Percentiles rank a stretch among this genome's conserved stretches.
Conservation (phyloP, 495 filamentous ascomycete species). For the Saxispiralis lemnorum region DNA sequence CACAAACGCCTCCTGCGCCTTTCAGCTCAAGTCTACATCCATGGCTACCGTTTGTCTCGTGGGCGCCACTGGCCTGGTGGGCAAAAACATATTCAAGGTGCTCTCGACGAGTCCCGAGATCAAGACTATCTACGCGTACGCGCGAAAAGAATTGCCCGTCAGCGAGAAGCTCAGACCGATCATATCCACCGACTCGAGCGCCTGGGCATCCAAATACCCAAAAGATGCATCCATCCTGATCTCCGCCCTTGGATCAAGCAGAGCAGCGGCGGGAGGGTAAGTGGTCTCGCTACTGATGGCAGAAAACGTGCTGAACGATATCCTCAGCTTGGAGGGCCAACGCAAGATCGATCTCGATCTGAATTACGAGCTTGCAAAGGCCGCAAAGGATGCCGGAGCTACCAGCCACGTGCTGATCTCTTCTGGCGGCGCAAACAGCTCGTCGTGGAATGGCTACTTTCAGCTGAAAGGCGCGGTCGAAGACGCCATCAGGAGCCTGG, state of each 20-base stretch:
- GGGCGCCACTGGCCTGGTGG: conserved; percentile 25
- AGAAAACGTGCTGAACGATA: too few relatives aligned
- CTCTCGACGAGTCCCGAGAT: conserved; percentile 12
- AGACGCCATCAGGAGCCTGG: conserved; percentile 49
- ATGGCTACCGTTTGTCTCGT: conserved; percentile 21
- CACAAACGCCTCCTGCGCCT: too few relatives aligned
- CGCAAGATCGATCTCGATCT: conserved; percentile 35
- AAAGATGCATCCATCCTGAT: conserved; percentile 25
- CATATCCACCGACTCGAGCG: conserved; percentile 15
- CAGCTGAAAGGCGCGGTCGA: conserved; percentile 53
- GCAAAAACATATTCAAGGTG: conserved; percentile 22
- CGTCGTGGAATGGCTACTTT: conserved; percentile 32
- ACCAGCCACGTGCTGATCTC: conserved; percentile 34
- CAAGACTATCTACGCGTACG: conserved; percentile 20
- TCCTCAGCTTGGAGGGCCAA: conserved; percentile 24
- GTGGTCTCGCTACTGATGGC: neutral
- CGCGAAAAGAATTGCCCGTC: conserved; percentile 20
- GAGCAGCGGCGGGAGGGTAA: conserved; percentile 27
- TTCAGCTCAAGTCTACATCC: too few relatives aligned
- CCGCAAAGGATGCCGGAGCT: conserved; percentile 34
- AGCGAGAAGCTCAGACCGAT: conserved; percentile 19
- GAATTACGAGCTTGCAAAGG: conserved; percentile 30
- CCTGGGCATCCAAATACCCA: conserved; percentile 26
- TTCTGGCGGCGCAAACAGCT: conserved; percentile 9
- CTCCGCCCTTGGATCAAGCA: conserved; percentile 19